Conservation (phyloP, 1,284 basidiomycete species). For the Sanghuangporus sanghuang region DNA sequence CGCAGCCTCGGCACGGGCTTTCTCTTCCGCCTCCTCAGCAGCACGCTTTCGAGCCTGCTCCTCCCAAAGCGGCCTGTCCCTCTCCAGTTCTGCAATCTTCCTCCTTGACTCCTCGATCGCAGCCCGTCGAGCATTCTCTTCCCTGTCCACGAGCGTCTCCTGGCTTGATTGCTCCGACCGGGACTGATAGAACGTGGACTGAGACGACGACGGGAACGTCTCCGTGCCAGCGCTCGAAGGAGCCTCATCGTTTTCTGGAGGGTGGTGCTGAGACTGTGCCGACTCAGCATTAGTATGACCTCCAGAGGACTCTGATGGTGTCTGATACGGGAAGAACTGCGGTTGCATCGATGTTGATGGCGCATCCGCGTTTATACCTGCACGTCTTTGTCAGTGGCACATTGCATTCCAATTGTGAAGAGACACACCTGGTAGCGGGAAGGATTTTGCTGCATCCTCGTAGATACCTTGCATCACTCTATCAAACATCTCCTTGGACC, state of each 20-base stretch:
- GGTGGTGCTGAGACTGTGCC: too few relatives aligned
- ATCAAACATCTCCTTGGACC: slow-evolving; percentile 32
- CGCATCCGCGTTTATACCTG: background rate
- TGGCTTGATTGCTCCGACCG: background rate
- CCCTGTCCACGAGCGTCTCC: slow-evolving; percentile 6
- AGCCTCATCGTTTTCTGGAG: too few relatives aligned
- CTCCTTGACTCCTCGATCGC: slow-evolving; percentile 60
- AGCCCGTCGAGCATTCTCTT: slow-evolving; percentile 27
- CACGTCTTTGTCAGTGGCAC: background rate
- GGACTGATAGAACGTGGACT: background rate
- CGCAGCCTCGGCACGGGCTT: slow-evolving; percentile 24
- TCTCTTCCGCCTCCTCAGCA: slow-evolving; percentile 35
- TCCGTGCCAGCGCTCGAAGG: background rate
- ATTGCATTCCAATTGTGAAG: background rate
- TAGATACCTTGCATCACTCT: slow-evolving; percentile 20
- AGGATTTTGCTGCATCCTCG: slow-evolving; percentile 29
- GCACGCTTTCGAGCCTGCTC: slow-evolving; percentile 42
- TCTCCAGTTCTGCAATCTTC: slow-evolving; percentile 65
- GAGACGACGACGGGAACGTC: background rate
- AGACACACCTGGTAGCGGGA: background rate
- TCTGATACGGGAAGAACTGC: background rate
- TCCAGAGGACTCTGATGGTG: background rate
- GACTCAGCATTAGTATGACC: background rate
- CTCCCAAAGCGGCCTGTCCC: slow-evolving; percentile 59
- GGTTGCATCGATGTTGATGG: background rate